Evolutionary conservation across 306 rosid species (phyloP), one percentile per base, ranked within the genome.

Genomic region (Rubus parviflorus): DNA sequence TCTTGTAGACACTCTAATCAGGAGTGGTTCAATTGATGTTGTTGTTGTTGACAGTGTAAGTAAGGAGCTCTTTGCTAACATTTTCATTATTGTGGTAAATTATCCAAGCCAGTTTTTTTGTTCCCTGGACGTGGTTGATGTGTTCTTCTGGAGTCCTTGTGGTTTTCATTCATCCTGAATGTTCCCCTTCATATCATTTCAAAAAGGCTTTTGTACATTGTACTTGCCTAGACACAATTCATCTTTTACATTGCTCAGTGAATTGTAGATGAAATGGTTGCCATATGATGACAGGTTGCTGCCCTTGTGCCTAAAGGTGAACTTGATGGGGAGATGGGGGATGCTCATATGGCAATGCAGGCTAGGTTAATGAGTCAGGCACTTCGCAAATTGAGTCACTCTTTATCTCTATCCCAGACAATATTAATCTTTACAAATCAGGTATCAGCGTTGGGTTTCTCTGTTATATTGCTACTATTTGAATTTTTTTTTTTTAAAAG

Each of bases 281-380:
- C 8, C 5, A 41, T 38, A 60, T 57, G 37, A 56, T 83, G 57
- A 75, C 81, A 94, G 98, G 98, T 94, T 47, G 97, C 98, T 40
- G 96, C 97, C 22, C 97, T 94, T 76, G 95, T 94, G 85, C 98
- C 98, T 56, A 92, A 92, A 85, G 82, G 94, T 71, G 98, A 92
- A 79, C 97, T 94, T 79, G 98, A 94, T 80, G 97, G 97, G 19
- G 97, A 88, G 77, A 90, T 92, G 96, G 98, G 93, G 40, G 97
- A 94, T 75, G 97, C 97, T 77, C 97, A 89, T 82, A 87, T 90
- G 92, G 97, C 98, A 35, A 86, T 92, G 97, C 98, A 92, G 87
- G 98, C 97, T 80, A 89, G 96, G 88, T 80, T 94, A 84, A 92
- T 94, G 97, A 92, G 97, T 82, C 98, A 90, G 88, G 91, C 97